phyloP scores from a whole-genome alignment of 106 monocot genomes.

The Allium fistulosum region DNA sequence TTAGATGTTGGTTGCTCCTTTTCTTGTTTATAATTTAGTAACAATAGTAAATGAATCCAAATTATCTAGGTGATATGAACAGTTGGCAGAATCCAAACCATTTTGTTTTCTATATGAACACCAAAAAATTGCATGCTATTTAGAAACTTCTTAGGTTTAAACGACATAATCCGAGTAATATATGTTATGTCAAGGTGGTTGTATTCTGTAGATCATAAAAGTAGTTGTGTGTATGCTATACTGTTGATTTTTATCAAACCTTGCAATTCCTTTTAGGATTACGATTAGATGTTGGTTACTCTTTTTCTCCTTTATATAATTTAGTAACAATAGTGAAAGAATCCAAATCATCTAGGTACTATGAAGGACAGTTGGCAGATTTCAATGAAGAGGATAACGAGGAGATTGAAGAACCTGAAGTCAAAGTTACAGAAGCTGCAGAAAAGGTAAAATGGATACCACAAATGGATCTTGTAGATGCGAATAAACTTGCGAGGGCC shows the following conservation, averaged over 20 bases:
- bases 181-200: no score
- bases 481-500: no score
- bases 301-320: not conserved
- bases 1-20: not conserved
- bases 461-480: no score
- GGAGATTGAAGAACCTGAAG: conserved; percentile 29
- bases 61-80: no score
- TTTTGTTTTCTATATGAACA: no score
- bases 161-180: no score
- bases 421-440: conserved; percentile 71
- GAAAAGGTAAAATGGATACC: conserved; percentile 49
- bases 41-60: not conserved
- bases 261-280: not conserved
- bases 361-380: conserved; percentile 69
- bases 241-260: not conserved
- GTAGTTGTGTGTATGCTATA: not conserved
- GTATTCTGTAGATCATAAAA: no score
- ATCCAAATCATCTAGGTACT: conserved; percentile 50
- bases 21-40: not conserved
- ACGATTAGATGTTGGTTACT: not conserved
- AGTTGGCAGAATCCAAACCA: no score
- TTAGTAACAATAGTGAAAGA: not conserved
- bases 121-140: no score
- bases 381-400: conserved; percentile 52
- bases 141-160: no score